Evolutionary conservation across 805 yeast species (phyloP), one percentile per base, ranked within the genome.

Genomic region (Metschnikowia vanudenii): DNA sequence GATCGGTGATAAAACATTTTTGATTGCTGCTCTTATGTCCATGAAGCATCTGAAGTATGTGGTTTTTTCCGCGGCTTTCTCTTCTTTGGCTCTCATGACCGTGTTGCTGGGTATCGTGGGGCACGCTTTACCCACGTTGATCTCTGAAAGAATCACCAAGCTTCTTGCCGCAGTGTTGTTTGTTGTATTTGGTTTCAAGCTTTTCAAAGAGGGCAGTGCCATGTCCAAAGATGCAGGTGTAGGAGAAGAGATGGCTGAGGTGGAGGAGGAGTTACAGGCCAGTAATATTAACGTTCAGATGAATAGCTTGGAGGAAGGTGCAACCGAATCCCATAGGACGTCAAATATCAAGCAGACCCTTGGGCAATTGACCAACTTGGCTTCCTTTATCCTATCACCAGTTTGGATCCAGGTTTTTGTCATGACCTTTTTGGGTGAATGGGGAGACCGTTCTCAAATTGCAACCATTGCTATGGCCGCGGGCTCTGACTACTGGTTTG

Each of bases 391-490:
- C 4, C 71, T 92, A 46, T 85, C 96, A 3, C 98, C 99, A 3
- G 70, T 83, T 9, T 94, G 96, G 91, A 84, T 90, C 54, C 97
- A 92, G 72, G 92, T 92, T 4, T 94, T 94, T 62, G 81, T 82
- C 44, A 92, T 94, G 98, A 88, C 96, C 4, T 94, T 94, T 65
- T 71, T 94, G 41, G 99, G 97, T 50, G 99, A 94, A 71, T 90
- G 98, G 96, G 99, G 99, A 42, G 99, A 94, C 67, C 82, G 99
- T 60, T 90, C 97, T 11, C 99, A 94, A 71, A 89, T 94, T 46
- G 96, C 97, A 37, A 94, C 97, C 29, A 90, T 94, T 59, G 98
- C 98, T 34, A 86, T 94, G 95, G 97, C 98, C 43, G 96, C 99
- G 1, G 97, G 97, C 33, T 83, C 89, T 37, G 86, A 90, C 65